These are phyloP conservation scores for Nepenthes mirabilis DNA, from an alignment of 148 eudicot species.

Conservation along the genomic window DNA sequence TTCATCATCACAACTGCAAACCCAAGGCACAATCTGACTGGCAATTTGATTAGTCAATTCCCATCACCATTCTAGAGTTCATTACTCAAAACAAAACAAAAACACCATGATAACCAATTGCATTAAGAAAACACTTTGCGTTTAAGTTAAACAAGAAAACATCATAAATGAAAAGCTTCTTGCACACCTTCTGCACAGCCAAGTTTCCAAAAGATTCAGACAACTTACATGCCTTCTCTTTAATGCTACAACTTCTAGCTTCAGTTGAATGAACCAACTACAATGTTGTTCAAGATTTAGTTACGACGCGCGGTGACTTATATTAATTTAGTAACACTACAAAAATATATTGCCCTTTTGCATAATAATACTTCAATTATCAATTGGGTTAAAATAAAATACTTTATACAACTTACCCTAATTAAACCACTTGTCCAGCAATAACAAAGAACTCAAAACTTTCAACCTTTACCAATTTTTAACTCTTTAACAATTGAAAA, in stretches of 20 bases:
- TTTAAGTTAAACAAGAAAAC: too few relatives aligned
- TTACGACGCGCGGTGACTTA: constrained; percentile 3
- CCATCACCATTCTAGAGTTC: constrained; percentile 61
- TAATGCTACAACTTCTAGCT: constrained; percentile 63
- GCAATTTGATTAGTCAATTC: constrained; percentile 62
- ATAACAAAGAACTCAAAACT: constrained; percentile 67
- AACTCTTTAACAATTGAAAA: constrained; percentile 78
- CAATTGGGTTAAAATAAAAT: background rate
- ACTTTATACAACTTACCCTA: constrained; percentile 9
- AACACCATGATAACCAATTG: background rate
- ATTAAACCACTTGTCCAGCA: constrained; percentile 64
- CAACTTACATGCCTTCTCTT: constrained; percentile 66
- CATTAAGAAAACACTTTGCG: too few relatives aligned
- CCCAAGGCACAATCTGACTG: constrained; percentile 68
- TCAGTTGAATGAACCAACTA: constrained; percentile 91
- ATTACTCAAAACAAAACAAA: constrained; percentile 43
- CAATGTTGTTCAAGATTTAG: constrained; percentile 90
- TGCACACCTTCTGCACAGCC: constrained; percentile 80
- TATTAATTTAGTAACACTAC: background rate
- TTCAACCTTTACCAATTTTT: constrained; percentile 51
- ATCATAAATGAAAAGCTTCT: background rate
- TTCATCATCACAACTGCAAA: constrained; percentile 27
- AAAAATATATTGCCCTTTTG: too few relatives aligned
- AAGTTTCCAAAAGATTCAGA: constrained; percentile 97
- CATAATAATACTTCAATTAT: background rate